Evolutionary conservation across 306 rosid species (phyloP).

Genomic region (Cicer pinnatifidum): DNA sequence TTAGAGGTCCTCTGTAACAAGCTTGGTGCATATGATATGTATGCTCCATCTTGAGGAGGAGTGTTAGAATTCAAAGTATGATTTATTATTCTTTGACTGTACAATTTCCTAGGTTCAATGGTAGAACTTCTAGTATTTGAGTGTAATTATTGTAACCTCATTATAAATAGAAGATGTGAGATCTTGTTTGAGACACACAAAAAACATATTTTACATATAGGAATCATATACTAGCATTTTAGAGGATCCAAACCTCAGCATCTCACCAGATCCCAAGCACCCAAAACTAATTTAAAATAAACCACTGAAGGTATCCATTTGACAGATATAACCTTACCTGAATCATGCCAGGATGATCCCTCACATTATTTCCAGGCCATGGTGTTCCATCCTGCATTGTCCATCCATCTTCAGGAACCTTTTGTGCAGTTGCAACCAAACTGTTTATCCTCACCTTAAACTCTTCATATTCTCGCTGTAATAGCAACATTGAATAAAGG

Average conservation of each 20-base stretch:
- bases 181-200: no score
- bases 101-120: no score
- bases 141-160: no score
- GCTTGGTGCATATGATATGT: no score
- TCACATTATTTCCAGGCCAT: slow-evolving; percentile 83
- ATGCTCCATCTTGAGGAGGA: no score
- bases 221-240: neutral
- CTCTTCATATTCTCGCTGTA: slow-evolving; percentile 77
- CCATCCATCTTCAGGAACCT: slow-evolving; percentile 90
- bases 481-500: slow-evolving; percentile 4
- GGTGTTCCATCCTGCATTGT: slow-evolving; percentile 90
- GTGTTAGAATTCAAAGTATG: no score
- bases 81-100: no score
- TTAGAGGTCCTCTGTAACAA: no score
- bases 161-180: no score
- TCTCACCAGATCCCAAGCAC: neutral
- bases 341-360: slow-evolving; percentile 95
- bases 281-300: neutral
- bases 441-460: slow-evolving; percentile 76
- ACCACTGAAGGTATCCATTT: neutral
- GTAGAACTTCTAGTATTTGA: no score
- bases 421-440: slow-evolving; percentile 72
- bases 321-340: slow-evolving; percentile 56
- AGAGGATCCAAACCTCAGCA: slow-evolving; percentile 26
- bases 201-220: neutral